Base-by-base conservation (phyloP, 2,329 filamentous ascomycete genomes). In the Keithomyces neogunnii region DNA sequence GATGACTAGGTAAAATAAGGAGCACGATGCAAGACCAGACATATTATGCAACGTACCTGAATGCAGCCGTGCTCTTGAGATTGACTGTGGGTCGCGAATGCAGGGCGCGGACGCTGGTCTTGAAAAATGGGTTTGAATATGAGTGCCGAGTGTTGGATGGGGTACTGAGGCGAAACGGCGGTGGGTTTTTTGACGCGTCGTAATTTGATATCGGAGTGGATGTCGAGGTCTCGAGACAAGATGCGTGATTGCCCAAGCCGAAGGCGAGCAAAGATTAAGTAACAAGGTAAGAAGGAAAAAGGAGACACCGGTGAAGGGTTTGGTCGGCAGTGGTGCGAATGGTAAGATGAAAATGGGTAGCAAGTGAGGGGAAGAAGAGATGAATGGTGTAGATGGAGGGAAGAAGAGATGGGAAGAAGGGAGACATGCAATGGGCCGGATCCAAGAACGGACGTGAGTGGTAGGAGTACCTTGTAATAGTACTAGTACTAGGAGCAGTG, bases 111-210 rank as follows among this genome's bases (percentile, higher is more conserved):
- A 30, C 44, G 50, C 39, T 42, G 40, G 35, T 38, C 36, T 39
- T 19, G 40, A 39, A 40, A 28, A 45, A 32, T n/a, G 11, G 48
- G 45, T 30, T 44, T 45, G 44, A 46, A 48, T 38, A 43, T 46
- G n/a, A 30, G 7, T 33, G 45, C 19, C 51, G 39, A 53, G 38
- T 38, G 43, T 13, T 32, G 39, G 33, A 33, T 44, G 50, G 32
- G 6, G 47, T 35, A 19, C 26, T 35, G 47, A 46, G 44, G 51
- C 39, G 44, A 46, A 43, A 43, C 30, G 48, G 38, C 36, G 35
- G 47, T 46, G 51, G 51, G 31, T 43, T 28, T 19, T 5, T 30
- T 29, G 51, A 53, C 51, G 51, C 51, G 50, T 54, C 48, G 50
- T 53, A 47, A 48, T 28, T 38, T n/a, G 36, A 38, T 31, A 32